phyloP scores from a whole-genome alignment of 2,329 filamentous ascomycete genomes.

The Alternaria longipes region DNA sequence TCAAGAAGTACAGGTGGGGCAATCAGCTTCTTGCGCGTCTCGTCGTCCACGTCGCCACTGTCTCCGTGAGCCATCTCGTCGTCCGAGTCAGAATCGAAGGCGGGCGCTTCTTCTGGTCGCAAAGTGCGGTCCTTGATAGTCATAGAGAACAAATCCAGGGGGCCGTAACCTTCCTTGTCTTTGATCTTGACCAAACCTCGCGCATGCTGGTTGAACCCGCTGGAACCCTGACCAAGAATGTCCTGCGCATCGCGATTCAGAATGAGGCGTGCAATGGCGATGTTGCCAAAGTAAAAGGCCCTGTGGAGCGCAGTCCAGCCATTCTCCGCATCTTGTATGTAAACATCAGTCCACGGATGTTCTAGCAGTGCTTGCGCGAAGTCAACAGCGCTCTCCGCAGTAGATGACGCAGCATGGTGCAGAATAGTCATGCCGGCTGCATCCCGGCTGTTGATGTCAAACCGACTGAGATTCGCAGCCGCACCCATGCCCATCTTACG shows the following conservation, averaged over 20 bases:
- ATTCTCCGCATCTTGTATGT: conserved; percentile 86
- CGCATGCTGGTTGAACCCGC: conserved; percentile 67
- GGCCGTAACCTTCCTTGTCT: conserved; percentile 92
- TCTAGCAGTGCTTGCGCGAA: conserved; percentile 84
- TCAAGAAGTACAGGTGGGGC: conserved; percentile 53
- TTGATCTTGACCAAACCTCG: conserved; percentile 91
- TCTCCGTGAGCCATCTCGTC: conserved; percentile 57
- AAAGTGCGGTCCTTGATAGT: conserved; percentile 84
- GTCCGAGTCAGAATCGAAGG: conserved; percentile 61
- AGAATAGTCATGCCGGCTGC: conserved; percentile 82
- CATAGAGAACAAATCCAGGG: conserved; percentile 89
- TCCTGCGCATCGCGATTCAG: conserved; percentile 79
- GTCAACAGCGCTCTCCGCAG: conserved; percentile 70
- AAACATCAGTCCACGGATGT: conserved; percentile 84
- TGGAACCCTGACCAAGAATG: conserved; percentile 67
- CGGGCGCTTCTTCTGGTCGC: conserved; percentile 49
- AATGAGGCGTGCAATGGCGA: conserved; percentile 83
- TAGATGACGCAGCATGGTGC: conserved; percentile 83
- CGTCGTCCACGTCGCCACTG: conserved; percentile 55
- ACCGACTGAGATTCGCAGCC: conserved; percentile 59
- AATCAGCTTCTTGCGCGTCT: conserved; percentile 35
- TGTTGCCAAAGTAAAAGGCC: conserved; percentile 88
- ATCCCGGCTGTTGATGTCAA: conserved; percentile 87
- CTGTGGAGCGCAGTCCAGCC: conserved; percentile 96
- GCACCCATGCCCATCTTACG: conserved; percentile 36